Evolutionary conservation across 768 basidiomycete species (phyloP).

Genomic region (Rhizopogon salebrosus): DNA sequence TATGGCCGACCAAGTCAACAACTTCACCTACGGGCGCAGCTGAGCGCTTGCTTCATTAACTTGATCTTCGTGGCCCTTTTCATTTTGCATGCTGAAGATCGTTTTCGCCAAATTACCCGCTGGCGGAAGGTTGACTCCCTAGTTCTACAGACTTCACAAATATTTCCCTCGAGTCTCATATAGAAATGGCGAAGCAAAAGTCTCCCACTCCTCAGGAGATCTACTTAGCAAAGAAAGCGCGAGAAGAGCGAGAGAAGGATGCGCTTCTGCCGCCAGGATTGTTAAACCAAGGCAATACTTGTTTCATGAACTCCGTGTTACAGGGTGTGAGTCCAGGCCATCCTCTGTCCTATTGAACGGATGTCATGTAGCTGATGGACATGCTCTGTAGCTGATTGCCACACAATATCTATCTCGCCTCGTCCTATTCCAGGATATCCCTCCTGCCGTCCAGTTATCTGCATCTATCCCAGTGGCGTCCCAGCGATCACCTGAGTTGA

Average conservation of each 20-base stretch:
- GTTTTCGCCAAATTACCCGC: background rate
- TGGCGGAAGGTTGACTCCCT: background rate
- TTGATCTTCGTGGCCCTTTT: background rate
- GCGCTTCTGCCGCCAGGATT: constrained; percentile 70
- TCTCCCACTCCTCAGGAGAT: constrained; percentile 57
- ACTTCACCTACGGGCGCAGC: constrained; percentile 2
- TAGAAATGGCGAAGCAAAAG: constrained; percentile 49
- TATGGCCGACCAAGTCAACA: background rate
- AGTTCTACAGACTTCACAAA: background rate
- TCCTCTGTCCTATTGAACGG: constrained; percentile 11
- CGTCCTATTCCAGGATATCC: constrained; percentile 48
- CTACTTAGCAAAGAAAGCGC: constrained; percentile 49
- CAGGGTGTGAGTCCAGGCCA: constrained; percentile 60
- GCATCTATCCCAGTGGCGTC: constrained; percentile 37
- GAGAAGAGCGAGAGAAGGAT: constrained; percentile 57
- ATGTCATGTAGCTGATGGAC: background rate
- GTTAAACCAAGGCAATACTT: constrained; percentile 82
- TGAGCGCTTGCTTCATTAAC: background rate
- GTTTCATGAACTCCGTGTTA: constrained; percentile 94
- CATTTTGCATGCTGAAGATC: constrained; percentile 1
- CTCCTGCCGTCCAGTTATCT: constrained; percentile 34
- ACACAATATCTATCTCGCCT: constrained; percentile 56
- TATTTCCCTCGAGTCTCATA: background rate
- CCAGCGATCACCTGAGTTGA: constrained; percentile 60
- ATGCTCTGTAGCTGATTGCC: constrained; percentile 53